A percentile compares a stretch with the other conserved stretches of the same genome.
phyloP scores from a whole-genome alignment of 1,139 yeast genomes.

The Yamadazyma diddensiae region DNA sequence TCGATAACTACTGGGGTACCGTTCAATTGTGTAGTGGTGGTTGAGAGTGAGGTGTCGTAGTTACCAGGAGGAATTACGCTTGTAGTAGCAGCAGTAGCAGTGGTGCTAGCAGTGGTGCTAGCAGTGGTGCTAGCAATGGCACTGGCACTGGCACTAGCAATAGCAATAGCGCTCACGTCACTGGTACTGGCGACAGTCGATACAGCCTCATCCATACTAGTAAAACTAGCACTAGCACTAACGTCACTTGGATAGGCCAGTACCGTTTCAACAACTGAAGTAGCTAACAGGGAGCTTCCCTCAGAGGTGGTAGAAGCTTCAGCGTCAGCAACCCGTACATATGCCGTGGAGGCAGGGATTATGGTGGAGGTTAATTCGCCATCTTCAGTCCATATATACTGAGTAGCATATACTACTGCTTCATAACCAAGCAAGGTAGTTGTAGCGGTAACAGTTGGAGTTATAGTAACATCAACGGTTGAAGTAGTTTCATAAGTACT shows the following conservation, averaged over 20 bases:
- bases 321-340: conserved; percentile 4
- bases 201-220: conserved; percentile 3
- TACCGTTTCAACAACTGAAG: neutral
- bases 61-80: conserved; percentile 21
- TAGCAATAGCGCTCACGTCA: conserved; percentile 1
- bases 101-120: conserved; percentile 5
- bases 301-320: conserved; percentile 1
- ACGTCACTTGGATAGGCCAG: conserved; percentile 1
- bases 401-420: conserved; percentile 32
- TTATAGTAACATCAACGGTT: conserved; percentile 23
- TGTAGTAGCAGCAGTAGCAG: conserved; percentile 3
- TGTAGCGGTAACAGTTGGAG: conserved; percentile 30
- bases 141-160: conserved; percentile 8
- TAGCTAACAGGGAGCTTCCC: neutral
- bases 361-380: conserved; percentile 36
- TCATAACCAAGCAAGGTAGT: conserved; percentile 28
- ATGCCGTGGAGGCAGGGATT: conserved; percentile 23
- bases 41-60: conserved; percentile 25
- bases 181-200: conserved; percentile 7
- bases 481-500: conserved; percentile 11
- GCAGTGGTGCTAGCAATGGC: conserved; percentile 6
- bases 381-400: conserved; percentile 31
- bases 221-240: conserved; percentile 2
- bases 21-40: conserved; percentile 21
- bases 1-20: conserved; percentile 32